phyloP scores from a whole-genome alignment of 306 rosid genomes.

The Dalbergia oliveri region DNA sequence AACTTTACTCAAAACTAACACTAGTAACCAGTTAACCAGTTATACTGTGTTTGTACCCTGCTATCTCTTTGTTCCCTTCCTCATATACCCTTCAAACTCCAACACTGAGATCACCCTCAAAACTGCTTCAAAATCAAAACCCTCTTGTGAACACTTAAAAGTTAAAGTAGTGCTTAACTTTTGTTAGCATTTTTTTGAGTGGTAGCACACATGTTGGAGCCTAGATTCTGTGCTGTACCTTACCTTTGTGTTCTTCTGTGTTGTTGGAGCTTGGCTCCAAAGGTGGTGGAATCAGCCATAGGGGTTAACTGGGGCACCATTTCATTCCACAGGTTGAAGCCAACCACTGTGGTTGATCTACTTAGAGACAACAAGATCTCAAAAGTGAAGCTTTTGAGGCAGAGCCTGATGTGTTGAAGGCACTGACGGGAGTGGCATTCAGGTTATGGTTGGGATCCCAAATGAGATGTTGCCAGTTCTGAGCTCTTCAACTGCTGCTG shows the following conservation, averaged over 20 bases:
- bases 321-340: slow-evolving; percentile 74
- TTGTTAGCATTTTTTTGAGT: slow-evolving; percentile 18
- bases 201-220: slow-evolving; percentile 54
- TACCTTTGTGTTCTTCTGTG: slow-evolving; percentile 30
- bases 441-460: slow-evolving; percentile 90
- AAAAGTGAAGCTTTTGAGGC: slow-evolving; percentile 90
- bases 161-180: neutral
- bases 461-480: slow-evolving; percentile 77
- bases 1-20: slow-evolving; percentile 38
- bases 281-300: slow-evolving; percentile 63
- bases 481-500: slow-evolving; percentile 69
- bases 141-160: slow-evolving; percentile 5
- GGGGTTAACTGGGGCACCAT: slow-evolving; percentile 96
- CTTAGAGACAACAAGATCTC: slow-evolving; percentile 68
- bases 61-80: too few relatives aligned
- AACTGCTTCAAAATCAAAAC: neutral
- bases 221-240: slow-evolving; percentile 42
- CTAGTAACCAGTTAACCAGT: neutral
- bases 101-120: neutral
- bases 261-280: slow-evolving; percentile 48
- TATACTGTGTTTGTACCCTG: neutral
- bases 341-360: slow-evolving; percentile 83
- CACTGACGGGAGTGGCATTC: slow-evolving; percentile 76
- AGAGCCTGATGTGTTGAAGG: slow-evolving; percentile 63
- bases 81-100: neutral